Percentiles rank a stretch among this genome's conserved stretches.
phyloP scores from a whole-genome alignment of 306 rosid species.

The Rosa multiflora region DNA sequence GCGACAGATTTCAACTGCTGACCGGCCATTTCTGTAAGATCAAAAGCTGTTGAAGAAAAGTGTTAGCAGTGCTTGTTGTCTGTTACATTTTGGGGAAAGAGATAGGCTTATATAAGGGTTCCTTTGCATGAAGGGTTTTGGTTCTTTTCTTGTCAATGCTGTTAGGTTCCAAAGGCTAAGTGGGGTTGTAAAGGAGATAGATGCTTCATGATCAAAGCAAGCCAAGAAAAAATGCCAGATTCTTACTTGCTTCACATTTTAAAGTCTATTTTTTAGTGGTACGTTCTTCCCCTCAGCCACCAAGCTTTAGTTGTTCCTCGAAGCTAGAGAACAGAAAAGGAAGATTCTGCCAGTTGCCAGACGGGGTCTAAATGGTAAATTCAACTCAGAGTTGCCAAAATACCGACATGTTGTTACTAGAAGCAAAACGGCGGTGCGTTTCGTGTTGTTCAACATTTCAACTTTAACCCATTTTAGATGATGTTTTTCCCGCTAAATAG shows the following conservation, averaged over 20 bases:
- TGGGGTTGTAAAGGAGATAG: constrained; percentile 58
- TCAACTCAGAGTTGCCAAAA: background rate
- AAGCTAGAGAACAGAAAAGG: constrained; percentile 22
- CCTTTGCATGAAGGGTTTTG: constrained; percentile 18
- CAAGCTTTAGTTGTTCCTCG: constrained; percentile 17
- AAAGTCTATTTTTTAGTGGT: constrained; percentile 24
- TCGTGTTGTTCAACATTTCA: background rate
- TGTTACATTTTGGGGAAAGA: constrained; percentile 19
- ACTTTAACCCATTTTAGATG: no score
- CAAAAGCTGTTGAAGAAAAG: constrained; percentile 18
- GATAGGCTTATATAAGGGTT: constrained; percentile 22
- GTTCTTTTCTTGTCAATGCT: constrained; percentile 91
- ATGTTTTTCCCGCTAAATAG: no score
- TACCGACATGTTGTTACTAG: background rate
- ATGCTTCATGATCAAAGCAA: constrained; percentile 73
- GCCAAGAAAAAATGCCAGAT: constrained; percentile 36
- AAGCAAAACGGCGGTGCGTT: background rate
- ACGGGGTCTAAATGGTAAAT: background rate
- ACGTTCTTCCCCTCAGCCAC: constrained; percentile 25
- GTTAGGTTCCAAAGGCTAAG: constrained; percentile 30
- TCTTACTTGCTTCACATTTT: constrained; percentile 53
- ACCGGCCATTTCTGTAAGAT: constrained; percentile 53
- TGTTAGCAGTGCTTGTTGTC: constrained; percentile 3
- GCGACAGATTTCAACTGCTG: constrained; percentile 64
- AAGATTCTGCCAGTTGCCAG: constrained; percentile 44